A percentile compares a stretch with the other conserved stretches of the same genome.
These are phyloP conservation scores for Talaromyces sp. DNA, from an alignment of 2,329 filamentous ascomycete genomes.

Conservation along the genomic window DNA sequence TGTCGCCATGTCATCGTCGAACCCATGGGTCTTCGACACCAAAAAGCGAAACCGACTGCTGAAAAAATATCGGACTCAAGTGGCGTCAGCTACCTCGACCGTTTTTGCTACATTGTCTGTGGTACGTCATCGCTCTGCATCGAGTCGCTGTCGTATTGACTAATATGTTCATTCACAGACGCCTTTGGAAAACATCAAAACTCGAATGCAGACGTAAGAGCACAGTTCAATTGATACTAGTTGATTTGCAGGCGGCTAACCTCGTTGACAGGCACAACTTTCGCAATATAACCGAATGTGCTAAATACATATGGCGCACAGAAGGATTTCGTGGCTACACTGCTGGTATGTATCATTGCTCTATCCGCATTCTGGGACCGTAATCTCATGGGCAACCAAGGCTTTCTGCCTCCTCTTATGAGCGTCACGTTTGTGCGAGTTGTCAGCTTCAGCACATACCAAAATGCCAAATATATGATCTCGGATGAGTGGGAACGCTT, in stretches of 20 bases:
- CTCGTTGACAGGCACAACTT: conserved; percentile 36
- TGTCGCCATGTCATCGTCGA: conserved; percentile 26
- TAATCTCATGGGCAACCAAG: conserved; percentile 17
- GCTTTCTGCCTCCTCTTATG: conserved; percentile 38
- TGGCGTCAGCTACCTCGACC: conserved; percentile 40
- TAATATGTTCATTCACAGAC: conserved; percentile 25
- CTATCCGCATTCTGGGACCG: neutral
- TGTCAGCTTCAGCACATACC: conserved; percentile 42
- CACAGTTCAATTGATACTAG: neutral
- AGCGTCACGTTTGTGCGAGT: conserved; percentile 42
- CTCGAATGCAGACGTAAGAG: conserved; percentile 45
- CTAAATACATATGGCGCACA: conserved; percentile 41
- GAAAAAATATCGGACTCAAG: conserved; percentile 42
- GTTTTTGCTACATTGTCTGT: conserved; percentile 40
- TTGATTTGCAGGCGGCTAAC: conserved; percentile 2
- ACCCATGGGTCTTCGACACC: conserved; percentile 32
- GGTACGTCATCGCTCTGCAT: conserved; percentile 26
- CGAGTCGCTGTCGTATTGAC: neutral
- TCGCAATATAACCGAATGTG: conserved; percentile 35
- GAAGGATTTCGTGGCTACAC: conserved; percentile 44
- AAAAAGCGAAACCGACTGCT: conserved; percentile 37
- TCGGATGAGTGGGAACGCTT: conserved; percentile 32
- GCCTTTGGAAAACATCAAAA: conserved; percentile 44
- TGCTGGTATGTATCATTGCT: conserved; percentile 29
- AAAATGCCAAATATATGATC: conserved; percentile 35